These are phyloP conservation scores for Xylariales sp. DNA, from an alignment of 2,329 filamentous ascomycete genomes.

Conservation along the genomic window DNA sequence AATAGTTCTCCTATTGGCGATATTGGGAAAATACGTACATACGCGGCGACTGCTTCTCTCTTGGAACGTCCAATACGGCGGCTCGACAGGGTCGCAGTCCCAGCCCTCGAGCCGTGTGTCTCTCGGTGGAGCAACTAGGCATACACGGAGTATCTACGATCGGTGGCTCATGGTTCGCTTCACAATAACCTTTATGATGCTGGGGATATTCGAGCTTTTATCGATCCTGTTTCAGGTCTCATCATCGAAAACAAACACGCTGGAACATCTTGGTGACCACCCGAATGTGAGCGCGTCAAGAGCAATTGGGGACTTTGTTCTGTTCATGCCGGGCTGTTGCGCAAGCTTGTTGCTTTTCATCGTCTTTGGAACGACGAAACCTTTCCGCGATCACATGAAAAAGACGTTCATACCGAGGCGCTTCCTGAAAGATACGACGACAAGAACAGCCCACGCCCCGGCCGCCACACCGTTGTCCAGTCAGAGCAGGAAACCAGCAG, in stretches of 20 bases:
- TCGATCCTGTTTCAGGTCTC: conserved; percentile 28
- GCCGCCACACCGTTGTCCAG: not conserved
- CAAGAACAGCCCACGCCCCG: too few relatives aligned
- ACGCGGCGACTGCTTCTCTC: conserved; percentile 27
- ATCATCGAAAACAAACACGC: conserved; percentile 20
- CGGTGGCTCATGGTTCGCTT: conserved; percentile 33
- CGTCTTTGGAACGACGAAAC: conserved; percentile 10
- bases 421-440: not conserved
- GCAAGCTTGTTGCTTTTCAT: conserved; percentile 21
- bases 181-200: conserved; percentile 30
- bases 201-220: conserved; percentile 29
- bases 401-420: conserved; percentile 7
- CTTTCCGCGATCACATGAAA: conserved; percentile 8
- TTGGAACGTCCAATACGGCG: conserved; percentile 22
- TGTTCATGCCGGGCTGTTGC: conserved; percentile 27
- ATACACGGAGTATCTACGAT: conserved; percentile 28
- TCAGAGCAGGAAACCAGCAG: not conserved
- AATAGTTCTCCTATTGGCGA: conserved; percentile 29
- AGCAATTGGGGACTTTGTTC: conserved; percentile 26
- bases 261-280: conserved; percentile 17
- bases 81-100: conserved; percentile 19
- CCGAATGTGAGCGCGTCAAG: conserved; percentile 24
- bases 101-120: not conserved
- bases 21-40: conserved; percentile 33
- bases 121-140: not conserved